These are phyloP conservation scores for Stenogyne calaminthoides DNA, from an alignment of 305 asterid genomes.

Conservation along the genomic window DNA sequence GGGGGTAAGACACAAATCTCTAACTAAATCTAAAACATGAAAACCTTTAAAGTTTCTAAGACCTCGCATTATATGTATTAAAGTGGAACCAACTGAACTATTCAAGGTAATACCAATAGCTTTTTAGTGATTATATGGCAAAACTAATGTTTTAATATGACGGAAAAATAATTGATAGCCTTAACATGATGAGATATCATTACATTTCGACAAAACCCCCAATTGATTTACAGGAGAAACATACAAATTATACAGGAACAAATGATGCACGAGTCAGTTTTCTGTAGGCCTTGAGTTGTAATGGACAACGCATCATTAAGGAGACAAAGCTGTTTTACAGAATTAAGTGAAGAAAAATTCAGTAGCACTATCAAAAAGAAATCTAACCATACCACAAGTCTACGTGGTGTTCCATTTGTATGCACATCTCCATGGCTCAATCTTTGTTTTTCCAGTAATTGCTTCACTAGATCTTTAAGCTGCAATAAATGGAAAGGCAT, in stretches of 20 bases:
- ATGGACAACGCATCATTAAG: not conserved
- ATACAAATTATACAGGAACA: not conserved
- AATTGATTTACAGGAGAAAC: not conserved
- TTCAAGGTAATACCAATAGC: not conserved
- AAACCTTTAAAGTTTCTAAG: too few relatives aligned
- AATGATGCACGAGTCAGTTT: not conserved
- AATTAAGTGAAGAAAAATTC: constrained; percentile 17
- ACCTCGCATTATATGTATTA: too few relatives aligned
- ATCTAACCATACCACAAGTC: constrained; percentile 76
- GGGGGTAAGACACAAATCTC: too few relatives aligned
- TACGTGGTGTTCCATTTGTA: constrained; percentile 87
- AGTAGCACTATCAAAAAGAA: constrained; percentile 25
- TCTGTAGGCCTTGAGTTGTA: constrained; percentile 12
- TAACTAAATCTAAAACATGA: too few relatives aligned
- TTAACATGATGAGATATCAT: constrained; percentile 2
- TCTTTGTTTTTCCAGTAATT: constrained; percentile 79
- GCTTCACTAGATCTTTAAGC: constrained; percentile 78
- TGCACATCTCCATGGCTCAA: constrained; percentile 72
- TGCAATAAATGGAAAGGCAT: constrained; percentile 43
- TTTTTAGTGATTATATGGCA: not conserved
- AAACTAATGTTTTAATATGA: constrained; percentile 20
- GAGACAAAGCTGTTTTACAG: constrained; percentile 12
- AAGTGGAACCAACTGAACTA: constrained; percentile 9
- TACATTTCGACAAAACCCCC: not conserved
- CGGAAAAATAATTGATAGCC: not conserved